Conservation (phyloP, 306 rosid genomes). For the Urtica urens region DNA sequence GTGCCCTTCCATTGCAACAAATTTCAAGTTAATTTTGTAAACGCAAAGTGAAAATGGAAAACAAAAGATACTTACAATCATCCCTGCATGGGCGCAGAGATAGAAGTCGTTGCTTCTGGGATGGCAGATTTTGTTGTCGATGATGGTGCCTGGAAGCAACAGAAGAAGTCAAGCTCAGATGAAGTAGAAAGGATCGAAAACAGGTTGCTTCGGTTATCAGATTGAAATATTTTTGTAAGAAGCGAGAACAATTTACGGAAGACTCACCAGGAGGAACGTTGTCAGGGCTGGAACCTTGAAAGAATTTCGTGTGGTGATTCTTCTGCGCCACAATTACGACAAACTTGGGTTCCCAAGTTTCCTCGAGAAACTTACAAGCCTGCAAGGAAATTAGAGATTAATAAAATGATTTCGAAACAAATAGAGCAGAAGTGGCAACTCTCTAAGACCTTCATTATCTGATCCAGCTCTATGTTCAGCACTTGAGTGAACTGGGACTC, state of each 20-base stretch:
- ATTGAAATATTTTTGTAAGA: too few species aligned
- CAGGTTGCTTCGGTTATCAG: neutral
- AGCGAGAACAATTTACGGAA: neutral
- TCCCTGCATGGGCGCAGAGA: slow-evolving; percentile 91
- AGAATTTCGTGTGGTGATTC: slow-evolving; percentile 85
- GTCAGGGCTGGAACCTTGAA: slow-evolving; percentile 58
- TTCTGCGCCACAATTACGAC: slow-evolving; percentile 80
- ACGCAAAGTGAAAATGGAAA: neutral
- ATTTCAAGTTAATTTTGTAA: too few species aligned
- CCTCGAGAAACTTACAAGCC: slow-evolving; percentile 87
- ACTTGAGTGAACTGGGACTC: slow-evolving; percentile 94
- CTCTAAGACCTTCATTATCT: slow-evolving; percentile 59
- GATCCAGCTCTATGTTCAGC: slow-evolving; percentile 61
- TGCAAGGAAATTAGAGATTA: slow-evolving; percentile 4
- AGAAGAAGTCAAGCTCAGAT: too few species aligned
- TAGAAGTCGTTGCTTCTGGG: slow-evolving; percentile 82
- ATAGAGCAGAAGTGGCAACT: neutral
- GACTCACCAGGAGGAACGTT: slow-evolving; percentile 76
- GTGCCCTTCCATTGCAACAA: slow-evolving; percentile 95
- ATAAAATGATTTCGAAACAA: neutral
- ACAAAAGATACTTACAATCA: slow-evolving; percentile 54
- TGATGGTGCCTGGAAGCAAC: slow-evolving; percentile 53
- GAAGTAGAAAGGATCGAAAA: neutral
- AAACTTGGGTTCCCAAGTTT: slow-evolving; percentile 73
- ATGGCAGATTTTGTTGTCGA: slow-evolving; percentile 85